These are phyloP conservation scores for Candida insectalens DNA, from an alignment of 805 yeast species.

Conservation along the genomic window DNA sequence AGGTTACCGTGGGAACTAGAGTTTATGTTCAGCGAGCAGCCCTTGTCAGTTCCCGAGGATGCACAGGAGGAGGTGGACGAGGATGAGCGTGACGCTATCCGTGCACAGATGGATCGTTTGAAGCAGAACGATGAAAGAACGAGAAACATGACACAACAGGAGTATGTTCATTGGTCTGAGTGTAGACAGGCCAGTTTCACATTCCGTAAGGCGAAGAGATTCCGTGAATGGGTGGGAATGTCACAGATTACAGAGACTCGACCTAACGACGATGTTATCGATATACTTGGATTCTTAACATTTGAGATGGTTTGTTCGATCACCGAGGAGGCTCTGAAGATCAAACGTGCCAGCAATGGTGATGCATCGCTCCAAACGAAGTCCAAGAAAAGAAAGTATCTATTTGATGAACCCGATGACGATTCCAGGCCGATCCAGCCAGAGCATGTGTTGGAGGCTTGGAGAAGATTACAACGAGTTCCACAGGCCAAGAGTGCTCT, in stretches of 20 bases:
- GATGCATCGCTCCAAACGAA: conserved; percentile 12
- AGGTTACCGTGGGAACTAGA: conserved; percentile 93
- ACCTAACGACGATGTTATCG: conserved; percentile 94
- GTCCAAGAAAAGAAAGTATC: conserved; percentile 39
- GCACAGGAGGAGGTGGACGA: conserved; percentile 59
- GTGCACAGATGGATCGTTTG: conserved; percentile 79
- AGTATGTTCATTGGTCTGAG: conserved; percentile 98
- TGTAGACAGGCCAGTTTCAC: conserved; percentile 97
- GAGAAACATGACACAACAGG: conserved; percentile 87
- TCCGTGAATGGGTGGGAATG: conserved; percentile 94
- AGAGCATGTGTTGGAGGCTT: conserved; percentile 80
- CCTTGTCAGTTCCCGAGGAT: conserved; percentile 60
- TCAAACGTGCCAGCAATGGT: conserved; percentile 37
- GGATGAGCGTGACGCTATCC: conserved; percentile 81
- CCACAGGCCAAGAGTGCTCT: conserved; percentile 52
- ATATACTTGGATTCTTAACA: conserved; percentile 88
- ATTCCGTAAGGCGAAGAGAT: conserved; percentile 86
- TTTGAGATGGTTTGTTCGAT: conserved; percentile 93
- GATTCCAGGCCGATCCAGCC: conserved; percentile 70
- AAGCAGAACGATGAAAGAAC: conserved; percentile 94
- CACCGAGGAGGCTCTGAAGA: conserved; percentile 82
- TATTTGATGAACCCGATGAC: conserved; percentile 87
- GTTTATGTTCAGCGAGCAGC: conserved; percentile 88
- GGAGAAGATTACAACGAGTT: conserved; percentile 62
- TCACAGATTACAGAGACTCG: conserved; percentile 75